Conservation (phyloP, 805 yeast genomes). For the Candida alai region DNA sequence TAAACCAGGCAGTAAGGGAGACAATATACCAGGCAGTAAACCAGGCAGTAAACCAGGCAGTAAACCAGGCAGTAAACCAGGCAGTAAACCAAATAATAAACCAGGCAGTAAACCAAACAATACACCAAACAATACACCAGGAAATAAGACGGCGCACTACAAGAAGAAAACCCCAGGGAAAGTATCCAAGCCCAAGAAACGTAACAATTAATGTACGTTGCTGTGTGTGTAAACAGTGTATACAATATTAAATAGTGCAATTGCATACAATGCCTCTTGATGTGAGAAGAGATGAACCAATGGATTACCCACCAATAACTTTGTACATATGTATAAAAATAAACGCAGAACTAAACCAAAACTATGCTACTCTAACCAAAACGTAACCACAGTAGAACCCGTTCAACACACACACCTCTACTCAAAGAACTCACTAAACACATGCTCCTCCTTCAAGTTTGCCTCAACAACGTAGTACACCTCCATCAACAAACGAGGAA, state of each 20-base stretch:
- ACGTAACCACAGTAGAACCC: no score
- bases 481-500: slow-evolving; percentile 77
- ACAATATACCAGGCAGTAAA: slow-evolving; percentile 1
- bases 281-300: no score
- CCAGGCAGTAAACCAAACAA: not conserved
- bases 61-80: not conserved
- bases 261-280: no score
- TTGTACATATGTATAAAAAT: no score
- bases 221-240: slow-evolving; percentile 1
- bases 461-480: slow-evolving; percentile 60
- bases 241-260: no score
- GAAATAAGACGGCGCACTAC: not conserved
- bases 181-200: slow-evolving; percentile 4
- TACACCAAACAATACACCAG: not conserved
- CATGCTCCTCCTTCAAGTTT: slow-evolving; percentile 61
- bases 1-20: slow-evolving; percentile 2
- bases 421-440: slow-evolving; percentile 38
- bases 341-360: no score
- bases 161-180: slow-evolving; percentile 2
- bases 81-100: slow-evolving; percentile 1
- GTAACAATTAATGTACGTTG: slow-evolving; percentile 3
- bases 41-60: not conserved
- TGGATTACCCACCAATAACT: no score
- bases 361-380: no score
- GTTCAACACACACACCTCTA: not conserved